A percentile compares a stretch with the other conserved stretches of the same genome.
Conservation (phyloP, 257 asterid species). For the Primulina eburnea region DNA sequence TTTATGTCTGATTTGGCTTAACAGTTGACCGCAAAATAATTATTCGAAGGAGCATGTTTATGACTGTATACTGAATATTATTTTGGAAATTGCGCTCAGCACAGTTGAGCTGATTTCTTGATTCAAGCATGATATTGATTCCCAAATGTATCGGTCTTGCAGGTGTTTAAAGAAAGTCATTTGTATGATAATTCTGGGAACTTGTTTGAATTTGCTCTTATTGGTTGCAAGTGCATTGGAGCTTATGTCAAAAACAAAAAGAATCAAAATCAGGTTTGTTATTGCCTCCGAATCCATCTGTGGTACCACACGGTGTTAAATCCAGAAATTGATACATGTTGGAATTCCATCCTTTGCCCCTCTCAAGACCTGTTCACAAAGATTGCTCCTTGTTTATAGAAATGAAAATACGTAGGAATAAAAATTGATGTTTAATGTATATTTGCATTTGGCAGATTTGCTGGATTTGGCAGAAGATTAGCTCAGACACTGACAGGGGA, state of each 20-base stretch:
- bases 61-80: background rate
- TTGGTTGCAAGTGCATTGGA: slow-evolving; percentile 62
- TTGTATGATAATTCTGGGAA: slow-evolving; percentile 36
- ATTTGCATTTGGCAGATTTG: slow-evolving; percentile 59
- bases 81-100: slow-evolving; percentile 1
- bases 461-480: slow-evolving; percentile 89
- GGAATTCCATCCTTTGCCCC: background rate
- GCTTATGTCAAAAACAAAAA: slow-evolving; percentile 67
- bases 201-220: slow-evolving; percentile 51
- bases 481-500: slow-evolving; percentile 66
- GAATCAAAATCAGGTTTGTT: slow-evolving; percentile 61
- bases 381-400: background rate
- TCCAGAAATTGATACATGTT: too few species aligned
- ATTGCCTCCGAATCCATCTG: background rate
- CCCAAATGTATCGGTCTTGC: slow-evolving; percentile 18
- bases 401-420: background rate
- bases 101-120: background rate
- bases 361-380: background rate
- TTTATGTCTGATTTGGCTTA: background rate
- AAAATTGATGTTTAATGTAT: background rate
- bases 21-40: background rate
- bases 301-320: too few species aligned
- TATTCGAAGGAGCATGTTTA: background rate
- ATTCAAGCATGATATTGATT: slow-evolving; percentile 18
- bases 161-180: slow-evolving; percentile 61